Evolutionary conservation across 2,329 filamentous ascomycete species (phyloP).

Genomic region (Microascus cirrosus): DNA sequence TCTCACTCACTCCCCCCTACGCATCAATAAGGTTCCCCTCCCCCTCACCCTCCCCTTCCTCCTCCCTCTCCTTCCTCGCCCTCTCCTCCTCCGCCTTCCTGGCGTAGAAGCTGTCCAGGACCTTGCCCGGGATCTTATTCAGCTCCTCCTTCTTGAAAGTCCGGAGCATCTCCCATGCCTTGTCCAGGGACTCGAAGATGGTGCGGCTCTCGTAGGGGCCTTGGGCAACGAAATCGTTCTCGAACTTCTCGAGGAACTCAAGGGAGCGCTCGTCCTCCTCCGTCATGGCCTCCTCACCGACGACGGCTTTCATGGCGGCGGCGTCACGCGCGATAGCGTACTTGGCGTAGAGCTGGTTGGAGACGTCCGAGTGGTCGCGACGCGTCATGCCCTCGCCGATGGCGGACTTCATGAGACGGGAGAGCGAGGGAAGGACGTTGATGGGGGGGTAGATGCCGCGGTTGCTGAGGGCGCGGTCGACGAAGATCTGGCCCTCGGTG

Average conservation of each 20-base stretch:
- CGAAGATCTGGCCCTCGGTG: conserved; percentile 96
- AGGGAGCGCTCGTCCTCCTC: conserved; percentile 95
- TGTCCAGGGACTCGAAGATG: conserved; percentile 88
- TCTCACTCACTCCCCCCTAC: conserved; percentile 16
- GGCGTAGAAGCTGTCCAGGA: conserved; percentile 75
- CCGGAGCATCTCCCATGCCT: conserved; percentile 90
- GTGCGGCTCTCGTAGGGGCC: conserved; percentile 83
- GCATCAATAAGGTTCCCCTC: conserved; percentile 45
- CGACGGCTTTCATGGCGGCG: conserved; percentile 97
- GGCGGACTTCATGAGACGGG: conserved; percentile 99
- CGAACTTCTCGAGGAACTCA: conserved; percentile 98
- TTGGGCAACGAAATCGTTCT: conserved; percentile 87
- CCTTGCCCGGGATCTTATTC: conserved; percentile 82
- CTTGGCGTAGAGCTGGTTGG: conserved; percentile 98
- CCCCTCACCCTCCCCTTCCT: conserved; percentile 27
- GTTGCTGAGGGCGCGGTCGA: conserved; percentile 89
- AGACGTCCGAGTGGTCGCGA: conserved; percentile 95
- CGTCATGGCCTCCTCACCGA: conserved; percentile 93
- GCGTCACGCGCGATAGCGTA: conserved; percentile 98
- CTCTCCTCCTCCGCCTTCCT: conserved; percentile 50
- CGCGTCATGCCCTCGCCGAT: conserved; percentile 96
- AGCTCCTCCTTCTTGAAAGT: conserved; percentile 98
- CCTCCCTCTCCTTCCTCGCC: conserved; percentile 25
- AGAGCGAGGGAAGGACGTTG: conserved; percentile 95
- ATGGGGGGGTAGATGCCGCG: conserved; percentile 98